Base-by-base conservation (phyloP, 2,329 filamentous ascomycete species). In the Periconia sp. region DNA sequence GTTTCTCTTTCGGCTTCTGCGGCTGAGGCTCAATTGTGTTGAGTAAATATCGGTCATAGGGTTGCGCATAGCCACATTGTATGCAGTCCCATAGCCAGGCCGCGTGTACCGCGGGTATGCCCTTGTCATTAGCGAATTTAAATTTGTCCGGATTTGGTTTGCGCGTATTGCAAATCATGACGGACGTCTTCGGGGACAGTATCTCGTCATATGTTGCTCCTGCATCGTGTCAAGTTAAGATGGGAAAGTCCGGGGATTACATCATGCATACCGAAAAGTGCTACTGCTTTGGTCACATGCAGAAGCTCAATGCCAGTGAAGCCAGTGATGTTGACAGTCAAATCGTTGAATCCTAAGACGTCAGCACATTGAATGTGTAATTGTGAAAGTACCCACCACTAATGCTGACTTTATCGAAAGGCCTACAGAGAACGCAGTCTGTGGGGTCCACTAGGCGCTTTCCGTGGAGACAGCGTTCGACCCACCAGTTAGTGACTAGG, bases 41-140 rank as follows among this genome's bases (percentile, higher is more conserved):
- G 17, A 70, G 42, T 17, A 61, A 43, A 36, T 66, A 82, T 21
- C 73, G 66, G 16, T 73, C 68, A 36, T 78, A 78, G 9, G 76
- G 60, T 42, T 79, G 73, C 56, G 72, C 74, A 40, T 74, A 66
- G 21, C 81, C 59, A 32, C 62, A 66, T 39, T 78, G 76, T 36
- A 96, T 84, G 53, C 88, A 94, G 37, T 86, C 80, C 85, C 88
- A 94, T 3, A 99, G 76, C 94, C 94, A 99, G 16, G 86, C 82
- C 13, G 83, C 82, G 6, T 81, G 81, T 9, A 97, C 88, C n/a
- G 92, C 83, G 2, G 91, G 89, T 9, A 97, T 86, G 4, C 80
- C 79, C 78, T 88, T 89, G 56, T 85, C 79, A 7, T 83, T 67
- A 0, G 91, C 91, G 61, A 89, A 85, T 31, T 86, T 83, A 13